phyloP scores from a whole-genome alignment of 345 rosid genomes.

The Sisymbrium irio region DNA sequence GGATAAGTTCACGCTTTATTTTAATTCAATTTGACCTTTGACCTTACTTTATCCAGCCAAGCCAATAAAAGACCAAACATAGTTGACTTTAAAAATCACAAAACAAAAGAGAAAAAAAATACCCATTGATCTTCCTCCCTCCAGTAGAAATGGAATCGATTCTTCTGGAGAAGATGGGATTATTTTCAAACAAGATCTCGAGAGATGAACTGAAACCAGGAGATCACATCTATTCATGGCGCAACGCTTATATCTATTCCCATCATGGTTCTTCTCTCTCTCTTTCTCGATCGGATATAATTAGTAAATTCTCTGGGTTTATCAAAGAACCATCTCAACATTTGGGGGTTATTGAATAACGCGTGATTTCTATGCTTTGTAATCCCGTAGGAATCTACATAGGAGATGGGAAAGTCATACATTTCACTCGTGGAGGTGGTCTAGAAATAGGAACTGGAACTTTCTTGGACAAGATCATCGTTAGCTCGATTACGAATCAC shows the following conservation, averaged over 20 bases:
- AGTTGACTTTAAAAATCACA: background rate
- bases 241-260: slow-evolving; percentile 59
- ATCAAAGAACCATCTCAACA: background rate
- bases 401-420: slow-evolving; percentile 68
- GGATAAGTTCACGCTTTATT: background rate
- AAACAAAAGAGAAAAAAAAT: background rate
- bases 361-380: background rate
- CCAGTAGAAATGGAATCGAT: background rate
- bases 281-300: background rate
- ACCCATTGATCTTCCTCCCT: background rate
- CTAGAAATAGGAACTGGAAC: slow-evolving; percentile 66
- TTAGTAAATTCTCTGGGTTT: background rate
- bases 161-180: slow-evolving; percentile 43
- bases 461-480: slow-evolving; percentile 50
- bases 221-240: slow-evolving; percentile 88
- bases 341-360: background rate
- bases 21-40: background rate
- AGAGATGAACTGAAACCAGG: slow-evolving; percentile 57
- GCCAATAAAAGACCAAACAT: background rate
- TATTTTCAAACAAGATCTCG: slow-evolving; percentile 53
- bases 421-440: slow-evolving; percentile 71
- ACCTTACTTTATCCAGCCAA: background rate
- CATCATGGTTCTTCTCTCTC: slow-evolving; percentile 62
- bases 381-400: slow-evolving; percentile 50
- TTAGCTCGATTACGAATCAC: slow-evolving; percentile 48